Conservation (phyloP, 2,329 filamentous ascomycete genomes). For the Fusarium verticillioides region DNA sequence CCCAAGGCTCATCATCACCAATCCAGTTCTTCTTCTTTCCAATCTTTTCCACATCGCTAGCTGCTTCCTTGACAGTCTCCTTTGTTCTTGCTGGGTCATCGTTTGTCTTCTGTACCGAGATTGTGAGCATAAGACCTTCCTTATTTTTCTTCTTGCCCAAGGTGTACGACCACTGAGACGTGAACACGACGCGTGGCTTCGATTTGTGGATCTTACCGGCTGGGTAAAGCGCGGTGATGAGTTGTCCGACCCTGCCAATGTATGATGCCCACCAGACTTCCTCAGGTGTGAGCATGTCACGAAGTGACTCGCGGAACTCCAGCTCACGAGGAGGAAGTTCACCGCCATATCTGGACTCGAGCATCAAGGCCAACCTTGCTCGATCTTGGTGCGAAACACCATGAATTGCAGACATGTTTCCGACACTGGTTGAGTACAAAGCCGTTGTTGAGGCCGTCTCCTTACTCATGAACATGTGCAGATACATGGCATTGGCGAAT, state of each 20-base stretch:
- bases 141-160: constrained; percentile 54
- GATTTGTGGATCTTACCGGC: constrained; percentile 59
- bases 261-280: constrained; percentile 74
- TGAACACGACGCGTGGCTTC: constrained; percentile 54
- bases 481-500: constrained; percentile 69
- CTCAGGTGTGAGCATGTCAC: constrained; percentile 62
- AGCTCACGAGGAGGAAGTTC: constrained; percentile 69
- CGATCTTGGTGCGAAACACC: constrained; percentile 71
- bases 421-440: constrained; percentile 71
- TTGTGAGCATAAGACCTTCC: constrained; percentile 55
- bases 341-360: constrained; percentile 73
- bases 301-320: constrained; percentile 63
- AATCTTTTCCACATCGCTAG: constrained; percentile 61
- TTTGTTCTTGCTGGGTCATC: constrained; percentile 53
- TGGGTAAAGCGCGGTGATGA: constrained; percentile 71
- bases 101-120: constrained; percentile 55
- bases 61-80: constrained; percentile 53
- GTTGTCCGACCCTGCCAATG: constrained; percentile 67
- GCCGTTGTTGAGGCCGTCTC: constrained; percentile 68
- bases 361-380: constrained; percentile 68
- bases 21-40: constrained; percentile 70
- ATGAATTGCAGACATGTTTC: constrained; percentile 69
- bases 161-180: constrained; percentile 54
- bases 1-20: constrained; percentile 49
- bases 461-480: constrained; percentile 61